These are phyloP conservation scores for Rheum nobile DNA, from an alignment of 148 eudicot genomes.

Conservation along the genomic window DNA sequence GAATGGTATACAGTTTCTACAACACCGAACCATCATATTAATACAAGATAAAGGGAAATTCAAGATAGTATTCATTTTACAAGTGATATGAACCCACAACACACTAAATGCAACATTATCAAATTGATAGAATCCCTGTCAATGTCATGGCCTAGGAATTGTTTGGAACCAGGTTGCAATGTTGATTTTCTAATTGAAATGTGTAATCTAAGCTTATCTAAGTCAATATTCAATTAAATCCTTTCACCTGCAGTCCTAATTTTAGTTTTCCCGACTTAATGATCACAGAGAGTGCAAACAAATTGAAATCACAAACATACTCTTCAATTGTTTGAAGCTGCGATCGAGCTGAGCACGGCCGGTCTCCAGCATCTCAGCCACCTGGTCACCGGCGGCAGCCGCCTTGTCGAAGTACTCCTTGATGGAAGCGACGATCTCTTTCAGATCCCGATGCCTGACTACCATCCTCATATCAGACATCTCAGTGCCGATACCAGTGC, in stretches of 20 bases:
- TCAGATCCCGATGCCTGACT: conserved; percentile 71
- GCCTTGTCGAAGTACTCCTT: conserved; percentile 84
- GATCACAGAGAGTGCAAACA: not conserved
- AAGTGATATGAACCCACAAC: not conserved
- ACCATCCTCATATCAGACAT: conserved; percentile 62
- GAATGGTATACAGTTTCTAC: conserved; percentile 97
- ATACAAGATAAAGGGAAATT: not conserved
- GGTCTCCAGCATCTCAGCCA: conserved; percentile 79
- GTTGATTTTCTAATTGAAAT: not conserved
- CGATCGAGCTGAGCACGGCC: conserved; percentile 94
- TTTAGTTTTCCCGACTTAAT: not conserved
- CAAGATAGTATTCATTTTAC: not conserved
- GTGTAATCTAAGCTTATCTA: not conserved
- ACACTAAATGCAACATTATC: not conserved
- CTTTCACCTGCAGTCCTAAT: not conserved
- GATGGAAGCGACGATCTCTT: conserved; percentile 60
- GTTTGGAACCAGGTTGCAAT: not conserved
- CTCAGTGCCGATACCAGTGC: conserved; percentile 16
- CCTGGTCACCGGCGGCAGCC: conserved; percentile 84
- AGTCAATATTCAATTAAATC: not conserved
- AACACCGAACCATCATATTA: conserved; percentile 5
- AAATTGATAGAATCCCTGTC: not conserved
- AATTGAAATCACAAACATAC: conserved; percentile 23
- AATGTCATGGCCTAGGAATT: not conserved
- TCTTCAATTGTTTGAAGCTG: conserved; percentile 66